Conservation (phyloP, 1,139 yeast genomes). For the Candida sanyaensis region DNA sequence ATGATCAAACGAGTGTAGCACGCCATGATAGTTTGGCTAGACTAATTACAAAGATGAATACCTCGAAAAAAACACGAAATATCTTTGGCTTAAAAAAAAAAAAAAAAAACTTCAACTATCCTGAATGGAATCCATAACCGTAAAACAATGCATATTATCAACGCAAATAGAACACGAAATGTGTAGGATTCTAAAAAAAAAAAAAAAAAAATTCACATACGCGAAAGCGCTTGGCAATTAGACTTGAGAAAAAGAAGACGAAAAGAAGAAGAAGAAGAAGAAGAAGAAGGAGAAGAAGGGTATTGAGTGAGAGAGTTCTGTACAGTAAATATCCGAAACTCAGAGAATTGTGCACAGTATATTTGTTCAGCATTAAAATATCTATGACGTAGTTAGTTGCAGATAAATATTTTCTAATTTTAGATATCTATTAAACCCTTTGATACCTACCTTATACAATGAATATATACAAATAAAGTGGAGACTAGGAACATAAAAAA, state of each 20-base stretch:
- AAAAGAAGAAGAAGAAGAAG: too few species aligned
- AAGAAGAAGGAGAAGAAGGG: too few species aligned
- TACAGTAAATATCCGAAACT: too few species aligned
- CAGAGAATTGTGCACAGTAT: too few species aligned
- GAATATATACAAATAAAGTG: slow-evolving; percentile 3
- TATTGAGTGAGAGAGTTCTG: too few species aligned
- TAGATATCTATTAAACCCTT: slow-evolving; percentile 2
- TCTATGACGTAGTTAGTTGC: too few species aligned
- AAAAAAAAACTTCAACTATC: not conserved
- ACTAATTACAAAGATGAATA: not conserved
- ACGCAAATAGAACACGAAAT: too few species aligned
- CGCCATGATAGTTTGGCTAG: not conserved
- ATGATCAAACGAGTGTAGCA: slow-evolving; percentile 1
- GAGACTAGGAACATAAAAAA: not conserved
- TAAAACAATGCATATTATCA: too few species aligned
- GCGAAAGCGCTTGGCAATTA: not conserved
- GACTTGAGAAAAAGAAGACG: too few species aligned
- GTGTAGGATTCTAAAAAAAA: too few species aligned
- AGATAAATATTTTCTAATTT: not conserved
- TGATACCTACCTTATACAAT: slow-evolving; percentile 1
- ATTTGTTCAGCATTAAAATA: too few species aligned
- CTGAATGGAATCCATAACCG: not conserved
- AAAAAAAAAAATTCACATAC: not conserved
- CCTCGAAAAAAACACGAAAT: not conserved
- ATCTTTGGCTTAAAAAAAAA: too few species aligned